phyloP scores from a whole-genome alignment of 352 stramenopile species.

The Pythium utonaiense region DNA sequence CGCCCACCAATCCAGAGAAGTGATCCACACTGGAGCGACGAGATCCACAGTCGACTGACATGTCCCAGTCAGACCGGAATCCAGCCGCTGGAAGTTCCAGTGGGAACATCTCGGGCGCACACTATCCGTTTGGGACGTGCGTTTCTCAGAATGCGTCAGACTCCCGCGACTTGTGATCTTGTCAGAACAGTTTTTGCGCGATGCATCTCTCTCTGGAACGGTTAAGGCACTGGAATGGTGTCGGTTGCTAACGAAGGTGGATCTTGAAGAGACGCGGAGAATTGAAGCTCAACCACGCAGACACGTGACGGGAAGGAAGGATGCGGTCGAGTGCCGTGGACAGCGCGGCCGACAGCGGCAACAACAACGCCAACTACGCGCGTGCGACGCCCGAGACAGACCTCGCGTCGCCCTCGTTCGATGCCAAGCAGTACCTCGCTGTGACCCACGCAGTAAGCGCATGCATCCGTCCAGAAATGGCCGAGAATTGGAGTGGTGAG shows the following conservation, averaged over 20 bases:
- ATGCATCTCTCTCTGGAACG: too few relatives aligned
- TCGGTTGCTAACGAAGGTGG: conserved; percentile 3
- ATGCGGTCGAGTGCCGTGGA: conserved; percentile 23
- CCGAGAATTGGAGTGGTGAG: background rate
- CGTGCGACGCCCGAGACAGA: conserved; percentile 36
- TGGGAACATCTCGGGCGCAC: too few relatives aligned
- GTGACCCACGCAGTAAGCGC: conserved; percentile 53
- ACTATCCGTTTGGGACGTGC: too few relatives aligned
- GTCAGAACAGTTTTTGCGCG: too few relatives aligned
- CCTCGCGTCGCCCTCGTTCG: conserved; percentile 55
- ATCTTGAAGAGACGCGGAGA: conserved; percentile 22
- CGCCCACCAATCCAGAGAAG: background rate
- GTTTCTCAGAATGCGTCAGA: background rate
- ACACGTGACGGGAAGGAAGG: too few relatives aligned
- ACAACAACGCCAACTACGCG: conserved; percentile 7
- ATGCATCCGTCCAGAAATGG: background rate
- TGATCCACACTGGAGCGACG: too few relatives aligned
- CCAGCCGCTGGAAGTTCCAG: too few relatives aligned
- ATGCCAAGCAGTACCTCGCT: conserved; percentile 57
- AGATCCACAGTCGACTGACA: background rate
- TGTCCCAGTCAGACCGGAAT: background rate
- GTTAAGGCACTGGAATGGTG: background rate
- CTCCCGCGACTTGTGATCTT: too few relatives aligned
- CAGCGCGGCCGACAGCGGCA: background rate
- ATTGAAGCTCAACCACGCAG: too few relatives aligned